phyloP scores from a whole-genome alignment of 2,329 filamentous ascomycete species.

The Arthrinium puccinioides region DNA sequence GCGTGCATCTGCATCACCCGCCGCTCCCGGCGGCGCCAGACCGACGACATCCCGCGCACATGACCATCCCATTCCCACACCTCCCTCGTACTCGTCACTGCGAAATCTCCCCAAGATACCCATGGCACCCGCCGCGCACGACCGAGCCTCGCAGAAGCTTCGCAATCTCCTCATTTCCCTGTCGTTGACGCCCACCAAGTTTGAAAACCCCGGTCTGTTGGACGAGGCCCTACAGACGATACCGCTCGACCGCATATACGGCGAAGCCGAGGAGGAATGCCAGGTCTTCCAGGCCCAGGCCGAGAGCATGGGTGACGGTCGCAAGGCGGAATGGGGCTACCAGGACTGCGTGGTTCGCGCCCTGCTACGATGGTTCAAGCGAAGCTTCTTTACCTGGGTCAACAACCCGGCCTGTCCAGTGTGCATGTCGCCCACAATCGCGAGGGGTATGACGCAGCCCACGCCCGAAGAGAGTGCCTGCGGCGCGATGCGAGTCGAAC shows the following conservation, averaged over 20 bases:
- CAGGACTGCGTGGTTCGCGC: slow-evolving; percentile 8
- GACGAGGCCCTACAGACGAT: slow-evolving; percentile 86
- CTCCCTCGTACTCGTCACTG: slow-evolving; percentile 40
- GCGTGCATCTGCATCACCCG: slow-evolving; percentile 28
- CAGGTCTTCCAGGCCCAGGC: slow-evolving; percentile 84
- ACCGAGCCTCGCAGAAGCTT: slow-evolving; percentile 65
- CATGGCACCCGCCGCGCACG: slow-evolving; percentile 59
- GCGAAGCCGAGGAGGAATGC: slow-evolving; percentile 87
- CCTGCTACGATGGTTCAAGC: slow-evolving; percentile 7
- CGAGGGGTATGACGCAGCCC: slow-evolving; percentile 75
- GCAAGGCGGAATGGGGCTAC: slow-evolving; percentile 6
- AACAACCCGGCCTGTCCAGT: slow-evolving; percentile 84
- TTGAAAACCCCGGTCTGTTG: slow-evolving; percentile 90
- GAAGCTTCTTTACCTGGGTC: slow-evolving; percentile 82
- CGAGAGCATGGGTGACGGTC: slow-evolving; percentile 58
- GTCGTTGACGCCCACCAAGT: slow-evolving; percentile 83
- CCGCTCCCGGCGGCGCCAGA: slow-evolving; percentile 31
- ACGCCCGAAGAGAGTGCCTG: slow-evolving; percentile 84
- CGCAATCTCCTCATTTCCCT: slow-evolving; percentile 77
- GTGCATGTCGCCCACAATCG: slow-evolving; percentile 77
- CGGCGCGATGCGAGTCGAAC: slow-evolving; percentile 79
- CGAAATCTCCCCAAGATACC: slow-evolving; percentile 53
- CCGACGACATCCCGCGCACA: slow-evolving; percentile 38
- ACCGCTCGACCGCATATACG: slow-evolving; percentile 84
- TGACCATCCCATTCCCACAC: slow-evolving; percentile 21